Base-by-base conservation (phyloP, 2,329 filamentous ascomycete genomes). In the Tolypocladium tropicale region DNA sequence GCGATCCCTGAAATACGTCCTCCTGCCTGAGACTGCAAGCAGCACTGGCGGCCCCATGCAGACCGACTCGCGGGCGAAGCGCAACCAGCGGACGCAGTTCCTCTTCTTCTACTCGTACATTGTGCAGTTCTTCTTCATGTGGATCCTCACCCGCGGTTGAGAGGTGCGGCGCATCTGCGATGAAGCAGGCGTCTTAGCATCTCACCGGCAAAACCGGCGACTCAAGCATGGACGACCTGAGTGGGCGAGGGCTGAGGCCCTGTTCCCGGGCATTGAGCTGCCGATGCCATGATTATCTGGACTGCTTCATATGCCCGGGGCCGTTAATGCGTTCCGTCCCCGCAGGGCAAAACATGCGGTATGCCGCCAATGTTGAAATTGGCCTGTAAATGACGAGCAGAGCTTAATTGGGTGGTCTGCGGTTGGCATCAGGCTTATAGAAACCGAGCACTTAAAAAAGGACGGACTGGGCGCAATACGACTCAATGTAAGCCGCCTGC, bases 121-220 rank as follows among this genome's bases (percentile, higher is more conserved):
- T 55, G 86, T 97, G 56, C 94, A 99, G 75, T 82, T 97, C 63
- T 76, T 92, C 56, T 95, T 97, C 72, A 99, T 97, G 92, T 94
- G 93, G 86, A 72, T 83, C 61, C 72, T 84, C 57, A 82, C 76
- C 58, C 71, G 76, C 57, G 71, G 74, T 32, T 80, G 59, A 63
- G 23, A 21, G 23, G n/a, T 2, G 11, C 28, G 6, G 18, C 46
- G 6, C 46, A 18, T 14, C 30, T 12, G 28, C 6, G 18, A 21
- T 30, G 28, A 25, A 32, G 7, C 43, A 9, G 28, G 28, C n/a
- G 46, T 25, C 10, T 16, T 25, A n/a, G 28, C 12, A 32, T 16
- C 23, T 32, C 28, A 9, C 18, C 21, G 28, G 32, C 28, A 4
- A 11, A 9, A 14, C 3, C 46, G 25, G 28, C 28, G 14, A 50